Percentiles rank a stretch among this genome's conserved stretches.
These are phyloP conservation scores for Arthrobotrys iridis DNA, from an alignment of 2,329 filamentous ascomycete genomes.

Conservation along the genomic window DNA sequence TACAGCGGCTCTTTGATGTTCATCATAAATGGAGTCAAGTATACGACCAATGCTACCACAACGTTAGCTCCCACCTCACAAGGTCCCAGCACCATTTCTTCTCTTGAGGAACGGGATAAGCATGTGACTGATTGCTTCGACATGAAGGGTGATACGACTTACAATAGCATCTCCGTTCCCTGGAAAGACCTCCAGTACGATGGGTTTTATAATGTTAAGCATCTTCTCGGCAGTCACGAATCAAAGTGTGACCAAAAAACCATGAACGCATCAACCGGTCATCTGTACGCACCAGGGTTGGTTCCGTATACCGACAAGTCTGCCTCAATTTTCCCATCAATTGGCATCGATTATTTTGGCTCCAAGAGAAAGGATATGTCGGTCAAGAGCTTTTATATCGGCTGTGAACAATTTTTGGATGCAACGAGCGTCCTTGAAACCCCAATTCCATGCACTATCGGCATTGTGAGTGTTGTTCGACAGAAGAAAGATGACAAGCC, in stretches of 20 bases:
- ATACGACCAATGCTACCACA: conserved; percentile 7
- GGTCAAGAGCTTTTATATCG: conserved; percentile 35
- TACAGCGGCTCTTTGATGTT: conserved; percentile 23
- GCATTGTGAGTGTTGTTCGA: conserved; percentile 8
- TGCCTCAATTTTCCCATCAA: conserved; percentile 25
- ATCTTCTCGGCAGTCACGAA: conserved; percentile 9
- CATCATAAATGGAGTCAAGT: conserved; percentile 20
- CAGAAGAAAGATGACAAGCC: conserved; percentile 33
- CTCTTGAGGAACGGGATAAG: conserved; percentile 1
- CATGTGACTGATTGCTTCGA: conserved; percentile 43
- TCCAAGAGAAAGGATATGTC: conserved; percentile 41
- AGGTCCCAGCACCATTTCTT: not conserved
- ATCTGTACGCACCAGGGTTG: conserved; percentile 26
- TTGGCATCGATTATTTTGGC: conserved; percentile 37
- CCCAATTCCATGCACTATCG: conserved; percentile 15
- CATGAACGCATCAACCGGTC: conserved; percentile 27
- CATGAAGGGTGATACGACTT: conserved; percentile 20
- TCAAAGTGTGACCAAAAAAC: not conserved
- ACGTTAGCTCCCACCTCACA: not conserved
- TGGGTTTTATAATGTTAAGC: conserved; percentile 32
- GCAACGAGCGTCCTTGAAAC: conserved; percentile 24
- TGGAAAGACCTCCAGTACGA: conserved; percentile 45
- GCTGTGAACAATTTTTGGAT: conserved; percentile 38
- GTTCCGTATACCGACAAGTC: conserved; percentile 2
- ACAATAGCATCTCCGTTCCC: conserved; percentile 29